A percentile compares a stretch with the other conserved stretches of the same genome.
Evolutionary conservation across 1,284 basidiomycete genomes (phyloP).

Genomic region (Sanghuangporus weigelae): DNA sequence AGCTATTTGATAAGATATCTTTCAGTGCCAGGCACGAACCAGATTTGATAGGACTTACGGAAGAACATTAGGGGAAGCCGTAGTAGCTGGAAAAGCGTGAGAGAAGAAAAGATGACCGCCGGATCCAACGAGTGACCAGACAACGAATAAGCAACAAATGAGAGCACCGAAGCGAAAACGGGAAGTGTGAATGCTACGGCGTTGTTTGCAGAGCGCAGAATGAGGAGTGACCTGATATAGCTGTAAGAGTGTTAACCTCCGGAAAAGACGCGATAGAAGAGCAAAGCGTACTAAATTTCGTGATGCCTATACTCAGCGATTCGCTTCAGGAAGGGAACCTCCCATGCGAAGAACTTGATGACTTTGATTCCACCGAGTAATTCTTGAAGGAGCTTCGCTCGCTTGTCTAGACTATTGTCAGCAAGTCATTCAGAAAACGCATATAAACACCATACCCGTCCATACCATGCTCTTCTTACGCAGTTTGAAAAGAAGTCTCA

Average conservation of each 20-base stretch:
- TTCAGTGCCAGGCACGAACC: background rate
- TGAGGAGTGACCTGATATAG: slow-evolving; percentile 70
- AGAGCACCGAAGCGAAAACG: slow-evolving; percentile 76
- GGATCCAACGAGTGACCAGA: slow-evolving; percentile 66
- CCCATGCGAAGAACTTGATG: slow-evolving; percentile 89
- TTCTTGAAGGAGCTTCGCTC: slow-evolving; percentile 80
- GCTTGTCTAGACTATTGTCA: slow-evolving; percentile 53
- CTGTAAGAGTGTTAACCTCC: slow-evolving; percentile 24
- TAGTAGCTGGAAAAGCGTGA: slow-evolving; percentile 78
- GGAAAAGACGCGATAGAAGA: background rate
- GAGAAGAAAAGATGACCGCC: slow-evolving; percentile 73
- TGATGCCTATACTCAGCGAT: slow-evolving; percentile 66
- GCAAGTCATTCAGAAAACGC: background rate
- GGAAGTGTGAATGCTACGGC: slow-evolving; percentile 71
- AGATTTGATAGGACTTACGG: slow-evolving; percentile 37
- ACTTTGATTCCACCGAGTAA: slow-evolving; percentile 83
- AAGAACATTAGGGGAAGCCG: slow-evolving; percentile 74
- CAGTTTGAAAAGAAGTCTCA: slow-evolving; percentile 71
- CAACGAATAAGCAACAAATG: slow-evolving; percentile 79
- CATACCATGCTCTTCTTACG: slow-evolving; percentile 80
- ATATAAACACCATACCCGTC: slow-evolving; percentile 42
- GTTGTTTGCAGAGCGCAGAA: slow-evolving; percentile 68
- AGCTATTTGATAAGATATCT: slow-evolving; percentile 37
- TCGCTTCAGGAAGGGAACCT: slow-evolving; percentile 65
- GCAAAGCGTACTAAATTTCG: slow-evolving; percentile 57